Base-by-base conservation (phyloP, 75 land plant species). In the Pinus albicaulis region DNA sequence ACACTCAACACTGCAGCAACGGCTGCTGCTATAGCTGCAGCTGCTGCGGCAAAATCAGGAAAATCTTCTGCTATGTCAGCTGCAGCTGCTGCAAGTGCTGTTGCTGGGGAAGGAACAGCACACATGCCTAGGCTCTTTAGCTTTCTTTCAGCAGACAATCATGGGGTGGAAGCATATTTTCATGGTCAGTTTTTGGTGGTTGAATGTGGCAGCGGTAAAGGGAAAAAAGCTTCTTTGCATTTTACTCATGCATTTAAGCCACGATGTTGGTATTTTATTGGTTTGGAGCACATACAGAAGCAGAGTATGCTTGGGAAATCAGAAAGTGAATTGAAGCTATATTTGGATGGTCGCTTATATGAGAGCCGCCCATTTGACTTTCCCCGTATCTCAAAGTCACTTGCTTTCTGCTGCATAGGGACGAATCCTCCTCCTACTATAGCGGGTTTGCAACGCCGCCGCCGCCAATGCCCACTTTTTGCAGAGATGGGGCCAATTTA, bases 401-500 rank as follows among this genome's bases (percentile, higher is more conserved):
- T 98, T 57, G 89, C 92, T 11, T 98, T 98, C 85, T 98, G 98
- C 74, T 95, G 99, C 86, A 90, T 98, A 74, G 99, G 99, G 64
- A 98, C 99, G 68, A 98, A 98, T 68, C 99, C 98, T 52, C 99
- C 99, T 68, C 96, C 99, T 60, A 92, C 98, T 53, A 95, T 98
- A 82, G 96, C 98, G 77, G 99, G 99, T 34, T 86, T 95, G 79
- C 98, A 98, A 66, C 85, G 98, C 57, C 90, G 99, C 36, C 89
- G 96, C 20, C 87, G 95, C 41, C 98, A 95, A 75, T 93, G 99
- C 73, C 98, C 99, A 52, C 58, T 98, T 25, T 98, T 98, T 90
- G 99, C 98, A 62, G 99, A 98, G 77, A 91, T 98, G 96, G 99
- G 99, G 34, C 99, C 99, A 13, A 73, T 95, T 36, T 98, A 98